Conservation (phyloP, 352 stramenopile species). For the Phytophthora macrochlamydospora region DNA sequence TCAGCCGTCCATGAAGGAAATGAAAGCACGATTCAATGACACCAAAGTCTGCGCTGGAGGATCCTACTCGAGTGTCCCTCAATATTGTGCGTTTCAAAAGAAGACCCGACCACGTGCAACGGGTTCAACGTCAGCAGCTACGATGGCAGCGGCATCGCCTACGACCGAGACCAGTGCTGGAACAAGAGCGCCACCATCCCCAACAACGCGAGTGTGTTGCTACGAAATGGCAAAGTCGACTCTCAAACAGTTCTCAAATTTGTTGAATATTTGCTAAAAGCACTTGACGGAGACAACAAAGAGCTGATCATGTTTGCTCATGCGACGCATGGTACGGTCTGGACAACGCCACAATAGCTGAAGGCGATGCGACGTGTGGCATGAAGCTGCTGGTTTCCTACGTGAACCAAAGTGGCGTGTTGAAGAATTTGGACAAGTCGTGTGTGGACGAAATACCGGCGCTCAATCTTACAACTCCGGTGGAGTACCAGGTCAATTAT, state of each 20-base stretch:
- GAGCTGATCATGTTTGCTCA: no score
- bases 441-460: conserved; percentile 32
- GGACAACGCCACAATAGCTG: no score
- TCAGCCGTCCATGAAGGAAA: conserved; percentile 4
- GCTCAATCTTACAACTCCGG: conserved; percentile 28
- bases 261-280: no score
- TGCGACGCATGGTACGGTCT: no score
- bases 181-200: no score
- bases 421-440: conserved; percentile 36
- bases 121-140: no score
- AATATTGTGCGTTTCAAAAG: conserved; percentile 52
- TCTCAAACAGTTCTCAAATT: no score
- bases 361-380: conserved; percentile 24
- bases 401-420: conserved; percentile 29
- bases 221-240: no score
- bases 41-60: conserved; percentile 15
- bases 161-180: no score
- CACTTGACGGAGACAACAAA: background rate
- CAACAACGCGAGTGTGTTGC: no score
- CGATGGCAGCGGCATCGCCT: no score
- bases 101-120: conserved; percentile 23
- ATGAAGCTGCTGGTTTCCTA: conserved; percentile 42
- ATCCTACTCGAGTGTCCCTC: conserved; percentile 12
- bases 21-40: conserved; percentile 11
- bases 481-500: background rate